Evolutionary conservation across 768 basidiomycete species (phyloP), one percentile per base, ranked within the genome.

Genomic region (Amanita muscaria): DNA sequence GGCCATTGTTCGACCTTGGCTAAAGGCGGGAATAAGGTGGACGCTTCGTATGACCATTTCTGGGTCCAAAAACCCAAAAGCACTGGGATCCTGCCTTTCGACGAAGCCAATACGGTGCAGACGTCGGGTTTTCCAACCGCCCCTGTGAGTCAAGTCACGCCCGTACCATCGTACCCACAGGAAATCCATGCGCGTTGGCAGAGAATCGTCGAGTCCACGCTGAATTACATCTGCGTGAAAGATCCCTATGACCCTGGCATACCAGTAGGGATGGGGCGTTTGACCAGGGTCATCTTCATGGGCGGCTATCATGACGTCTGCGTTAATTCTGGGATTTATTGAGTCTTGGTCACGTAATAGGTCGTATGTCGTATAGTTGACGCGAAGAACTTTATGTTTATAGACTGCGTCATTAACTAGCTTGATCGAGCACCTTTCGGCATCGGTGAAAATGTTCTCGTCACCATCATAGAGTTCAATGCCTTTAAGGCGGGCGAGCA

Each of bases 331-430:
- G 1, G 64, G 58, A 22, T 72, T 69, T 21, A 74, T 44, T 0
- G 57, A 39, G 42, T 68, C 64, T 52, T 67, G 61, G 6, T 49
- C 46, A 4, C 56, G 53, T 5, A 53, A 56, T n/a, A 65, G 34
- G 50, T 69, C 60, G 48, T 68, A 69, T 0, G 64, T 63, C 0
- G 63, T 66, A 44, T 65, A 66, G 51, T 66, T 63, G 47, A 68
- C 21, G 0, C 54, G 55, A 4, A 41, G 41, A 25, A 16, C 44
- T 21, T 38, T 38, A 24, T 31, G 34, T 18, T 36, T 12, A 18
- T 36, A 36, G 18, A 66, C 56, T 27, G 31, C 49, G 46, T n/a
- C n/a, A n/a, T 60, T 18, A 59, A 49, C 4, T 14, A n/a, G 2
- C 61, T 53, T 0, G 44, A 51, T 9, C n/a, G n/a, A n/a, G n/a